Conservation (phyloP, 1,284 basidiomycete species). For the Ceratobasidium sp. region DNA sequence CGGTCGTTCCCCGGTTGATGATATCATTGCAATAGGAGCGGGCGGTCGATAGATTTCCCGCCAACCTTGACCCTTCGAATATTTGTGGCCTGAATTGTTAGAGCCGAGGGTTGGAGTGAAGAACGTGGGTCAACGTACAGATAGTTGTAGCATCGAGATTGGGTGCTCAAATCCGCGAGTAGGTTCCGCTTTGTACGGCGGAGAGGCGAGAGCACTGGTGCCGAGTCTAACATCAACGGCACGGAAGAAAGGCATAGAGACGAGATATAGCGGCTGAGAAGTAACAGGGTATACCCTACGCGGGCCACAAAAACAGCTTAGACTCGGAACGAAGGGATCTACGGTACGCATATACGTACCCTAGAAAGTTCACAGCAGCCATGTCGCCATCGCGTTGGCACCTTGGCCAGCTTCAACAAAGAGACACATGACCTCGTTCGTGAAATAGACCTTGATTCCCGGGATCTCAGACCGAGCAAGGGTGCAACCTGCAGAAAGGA, state of each 20-base stretch:
- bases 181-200: conserved; percentile 21
- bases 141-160: neutral
- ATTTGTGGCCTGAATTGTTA: neutral
- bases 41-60: conserved; percentile 19
- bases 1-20: conserved; percentile 12
- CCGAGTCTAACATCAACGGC: conserved; percentile 29
- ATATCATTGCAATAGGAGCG: conserved; percentile 21
- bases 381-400: conserved; percentile 32
- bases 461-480: conserved; percentile 16
- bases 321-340: too few relatives aligned
- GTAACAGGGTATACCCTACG: conserved; percentile 27
- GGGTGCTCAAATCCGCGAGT: conserved; percentile 28
- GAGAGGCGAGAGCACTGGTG: neutral
- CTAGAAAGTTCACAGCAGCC: conserved; percentile 35
- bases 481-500: neutral
- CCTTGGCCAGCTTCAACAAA: neutral
- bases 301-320: neutral
- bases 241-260: conserved; percentile 32
- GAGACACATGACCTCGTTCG: neutral
- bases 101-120: neutral
- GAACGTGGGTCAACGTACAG: neutral
- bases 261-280: conserved; percentile 19
- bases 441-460: conserved; percentile 14
- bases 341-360: conserved; percentile 14
- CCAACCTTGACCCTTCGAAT: conserved; percentile 21